These are phyloP conservation scores for Candida sanyaensis DNA, from an alignment of 1,139 yeast genomes.

Conservation along the genomic window DNA sequence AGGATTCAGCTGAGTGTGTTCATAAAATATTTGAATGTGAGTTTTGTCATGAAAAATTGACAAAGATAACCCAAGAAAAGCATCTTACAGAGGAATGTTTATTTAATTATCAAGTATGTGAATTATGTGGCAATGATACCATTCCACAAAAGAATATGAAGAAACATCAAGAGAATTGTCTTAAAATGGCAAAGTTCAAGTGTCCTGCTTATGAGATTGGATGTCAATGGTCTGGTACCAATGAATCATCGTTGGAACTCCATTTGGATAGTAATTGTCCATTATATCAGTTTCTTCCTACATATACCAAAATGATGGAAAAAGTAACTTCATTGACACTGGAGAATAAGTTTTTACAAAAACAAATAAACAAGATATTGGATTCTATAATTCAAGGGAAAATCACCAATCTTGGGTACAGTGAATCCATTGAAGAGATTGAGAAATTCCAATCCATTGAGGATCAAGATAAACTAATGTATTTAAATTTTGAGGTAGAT, in stretches of 20 bases:
- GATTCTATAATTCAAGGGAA: conserved; percentile 54
- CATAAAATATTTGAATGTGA: conserved; percentile 41
- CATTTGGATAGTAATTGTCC: conserved; percentile 39
- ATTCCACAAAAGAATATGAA: conserved; percentile 35
- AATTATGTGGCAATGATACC: conserved; percentile 42
- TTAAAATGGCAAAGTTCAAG: conserved; percentile 29
- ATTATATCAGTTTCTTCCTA: conserved; percentile 33
- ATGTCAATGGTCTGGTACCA: conserved; percentile 42
- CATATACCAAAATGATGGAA: conserved; percentile 21
- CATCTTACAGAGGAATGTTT: conserved; percentile 46
- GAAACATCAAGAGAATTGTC: conserved; percentile 39
- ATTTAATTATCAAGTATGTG: conserved; percentile 41
- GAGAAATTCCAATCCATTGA: conserved; percentile 24
- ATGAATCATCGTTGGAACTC: conserved; percentile 40
- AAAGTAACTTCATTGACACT: conserved; percentile 20
- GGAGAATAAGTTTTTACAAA: conserved; percentile 36
- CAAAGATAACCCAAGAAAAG: conserved; percentile 26
- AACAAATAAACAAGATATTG: conserved; percentile 48
- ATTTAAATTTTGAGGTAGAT: conserved; percentile 41
- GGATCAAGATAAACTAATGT: conserved; percentile 33
- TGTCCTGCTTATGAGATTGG: conserved; percentile 47
- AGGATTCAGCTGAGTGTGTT: conserved; percentile 23
- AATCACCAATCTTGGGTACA: conserved; percentile 52
- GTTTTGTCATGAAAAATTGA: conserved; percentile 38
- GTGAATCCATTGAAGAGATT: conserved; percentile 49